A percentile compares a stretch with the other conserved stretches of the same genome.
Evolutionary conservation across 106 monocot genomes (phyloP).

Genomic region (Acanthochlamys bracteata): DNA sequence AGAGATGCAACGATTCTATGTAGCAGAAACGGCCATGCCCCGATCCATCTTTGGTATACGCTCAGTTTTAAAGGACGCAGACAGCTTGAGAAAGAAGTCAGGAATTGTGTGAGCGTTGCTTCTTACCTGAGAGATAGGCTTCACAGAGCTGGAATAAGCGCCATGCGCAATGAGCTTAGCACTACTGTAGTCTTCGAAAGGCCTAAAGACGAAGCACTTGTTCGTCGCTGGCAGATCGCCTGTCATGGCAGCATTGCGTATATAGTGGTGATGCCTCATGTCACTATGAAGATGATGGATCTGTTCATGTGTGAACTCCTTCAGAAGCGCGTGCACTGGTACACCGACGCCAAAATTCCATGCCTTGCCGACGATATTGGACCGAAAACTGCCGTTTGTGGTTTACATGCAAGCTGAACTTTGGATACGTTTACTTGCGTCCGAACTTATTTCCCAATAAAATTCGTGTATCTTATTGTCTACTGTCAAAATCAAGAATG

Average conservation of each 20-base stretch:
- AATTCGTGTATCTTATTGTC: too few relatives aligned
- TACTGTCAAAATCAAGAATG: too few relatives aligned
- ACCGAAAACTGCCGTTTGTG: too few relatives aligned
- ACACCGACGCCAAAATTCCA: too few relatives aligned
- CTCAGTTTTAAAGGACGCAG: conserved; percentile 73
- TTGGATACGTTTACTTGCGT: too few relatives aligned
- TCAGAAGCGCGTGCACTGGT: too few relatives aligned
- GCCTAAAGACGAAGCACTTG: conserved; percentile 71
- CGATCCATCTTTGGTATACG: conserved; percentile 90
- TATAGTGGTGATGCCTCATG: conserved; percentile 91
- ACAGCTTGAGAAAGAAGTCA: conserved; percentile 67
- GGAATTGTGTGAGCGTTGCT: conserved; percentile 80
- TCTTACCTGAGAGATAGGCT: conserved; percentile 69
- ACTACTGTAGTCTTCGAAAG: conserved; percentile 94
- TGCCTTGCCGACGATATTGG: too few relatives aligned
- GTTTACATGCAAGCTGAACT: too few relatives aligned
- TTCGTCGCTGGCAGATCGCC: conserved; percentile 82
- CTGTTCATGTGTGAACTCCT: too few relatives aligned
- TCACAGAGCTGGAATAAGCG: conserved; percentile 50
- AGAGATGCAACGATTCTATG: conserved; percentile 93
- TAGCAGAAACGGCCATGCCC: conserved; percentile 78
- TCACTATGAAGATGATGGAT: conserved; percentile 79
- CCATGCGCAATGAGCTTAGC: conserved; percentile 93
- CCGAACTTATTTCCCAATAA: too few relatives aligned
- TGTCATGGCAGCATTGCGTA: conserved; percentile 80